These are phyloP conservation scores for Dactylorhiza incarnata DNA, from an alignment of 106 monocot genomes.

Conservation along the genomic window DNA sequence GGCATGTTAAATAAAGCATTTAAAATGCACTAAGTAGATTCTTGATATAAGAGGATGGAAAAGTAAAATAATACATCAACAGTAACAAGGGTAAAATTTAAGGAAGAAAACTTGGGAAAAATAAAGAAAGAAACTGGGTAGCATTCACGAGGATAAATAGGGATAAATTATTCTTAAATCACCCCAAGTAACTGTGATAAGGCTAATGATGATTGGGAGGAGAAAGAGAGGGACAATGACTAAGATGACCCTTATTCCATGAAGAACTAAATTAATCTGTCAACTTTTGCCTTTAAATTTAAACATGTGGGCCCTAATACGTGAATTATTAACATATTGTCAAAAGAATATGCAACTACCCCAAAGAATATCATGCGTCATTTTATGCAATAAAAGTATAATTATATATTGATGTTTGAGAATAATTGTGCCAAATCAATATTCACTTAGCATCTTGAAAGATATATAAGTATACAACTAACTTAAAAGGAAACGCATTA, in stretches of 20 bases:
- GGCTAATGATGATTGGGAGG: not conserved
- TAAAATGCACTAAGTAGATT: not conserved
- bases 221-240: not conserved
- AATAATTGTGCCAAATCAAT: not conserved
- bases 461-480: not conserved
- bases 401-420: not conserved
- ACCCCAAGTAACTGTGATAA: not conserved
- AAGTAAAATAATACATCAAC: not conserved
- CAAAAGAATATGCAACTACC: not conserved
- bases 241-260: not conserved
- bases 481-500: not conserved
- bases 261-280: not conserved
- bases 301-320: not conserved
- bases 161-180: not conserved
- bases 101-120: not conserved
- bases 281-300: not conserved
- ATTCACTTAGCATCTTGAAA: not conserved
- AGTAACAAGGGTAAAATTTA: not conserved
- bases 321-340: not conserved
- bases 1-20: not conserved
- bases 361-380: not conserved
- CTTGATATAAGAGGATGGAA: not conserved
- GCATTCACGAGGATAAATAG: not conserved
- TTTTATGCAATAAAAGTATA: not conserved
- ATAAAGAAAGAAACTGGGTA: not conserved